Base-by-base conservation (phyloP, 2,329 filamentous ascomycete species). In the Diaporthe helianthi region DNA sequence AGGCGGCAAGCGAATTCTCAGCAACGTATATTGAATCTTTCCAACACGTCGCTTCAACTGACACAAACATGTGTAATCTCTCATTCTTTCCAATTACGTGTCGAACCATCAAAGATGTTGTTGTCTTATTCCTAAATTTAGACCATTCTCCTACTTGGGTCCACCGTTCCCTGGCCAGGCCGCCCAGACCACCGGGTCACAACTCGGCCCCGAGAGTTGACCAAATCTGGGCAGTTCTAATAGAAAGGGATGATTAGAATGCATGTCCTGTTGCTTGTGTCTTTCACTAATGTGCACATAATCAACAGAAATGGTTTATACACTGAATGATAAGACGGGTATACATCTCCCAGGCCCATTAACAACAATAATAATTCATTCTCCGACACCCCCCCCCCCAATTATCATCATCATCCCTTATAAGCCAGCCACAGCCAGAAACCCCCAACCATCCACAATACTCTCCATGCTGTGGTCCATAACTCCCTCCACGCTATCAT, bases 391-490 rank as follows among this genome's bases (percentile, higher is more conserved):
- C n/a, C n/a, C n/a, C n/a, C n/a, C n/a, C n/a, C n/a, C n/a, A n/a
- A n/a, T n/a, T 9, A 15, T 17, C 36, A 4, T 38, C 29, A 72
- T 79, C 76, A 93, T 72, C 90, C 90, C 75, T 84, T 84, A 80
- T 86, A 88, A 68, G 90, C 83, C 74, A 95, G 80, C 80, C 89
- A 92, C 36, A 83, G 83, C 83, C 92, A 96, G 77, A 89, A 89
- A 17, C 82, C 73, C 53, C 90, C 78, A 24, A 87, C 88, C 78
- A 92, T 86, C 84, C 86, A 88, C 7, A 83, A 83, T 4, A 94
- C 89, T 58, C 86, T 83, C 80, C 87, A 89, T 22, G 90, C 74
- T 53, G 87, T 90, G 10, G 83, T 85, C 79, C 84, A 85, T 46
- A 93, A 79, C 77, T 95, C 91, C 31, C 83, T 81, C 38, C 82